A percentile compares a stretch with the other conserved stretches of the same genome.
These are phyloP conservation scores for Lepidium sativum DNA, from an alignment of 345 rosid species.

Conservation along the genomic window DNA sequence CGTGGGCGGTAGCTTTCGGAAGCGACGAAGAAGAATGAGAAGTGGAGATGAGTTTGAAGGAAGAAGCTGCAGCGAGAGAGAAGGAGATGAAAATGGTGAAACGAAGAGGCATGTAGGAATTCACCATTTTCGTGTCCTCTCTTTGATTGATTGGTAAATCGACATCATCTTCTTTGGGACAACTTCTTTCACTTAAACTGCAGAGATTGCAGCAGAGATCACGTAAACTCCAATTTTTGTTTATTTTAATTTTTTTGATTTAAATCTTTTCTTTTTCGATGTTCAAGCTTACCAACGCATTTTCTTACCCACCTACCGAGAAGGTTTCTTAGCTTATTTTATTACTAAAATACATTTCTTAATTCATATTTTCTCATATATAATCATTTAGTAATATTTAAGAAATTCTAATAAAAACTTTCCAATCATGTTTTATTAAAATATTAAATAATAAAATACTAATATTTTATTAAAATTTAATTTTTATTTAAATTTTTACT, in stretches of 20 bases:
- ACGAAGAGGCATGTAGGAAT: slow-evolving; percentile 23
- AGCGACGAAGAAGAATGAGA: slow-evolving; percentile 13
- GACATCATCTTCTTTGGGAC: neutral
- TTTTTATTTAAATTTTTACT: no score
- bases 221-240: neutral
- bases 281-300: no score
- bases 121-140: slow-evolving; percentile 25
- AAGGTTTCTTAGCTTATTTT: no score
- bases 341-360: no score
- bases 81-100: slow-evolving; percentile 48
- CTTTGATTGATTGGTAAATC: neutral
- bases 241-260: neutral
- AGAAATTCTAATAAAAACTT: no score
- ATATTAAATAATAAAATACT: no score
- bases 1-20: slow-evolving; percentile 66
- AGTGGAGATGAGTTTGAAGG: slow-evolving; percentile 21
- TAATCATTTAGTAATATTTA: no score
- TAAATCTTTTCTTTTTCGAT: no score
- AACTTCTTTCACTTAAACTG: neutral
- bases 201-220: neutral
- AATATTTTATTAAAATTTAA: no score
- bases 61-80: slow-evolving; percentile 43
- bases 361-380: no score
- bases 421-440: no score
- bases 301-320: no score